Base-by-base conservation (phyloP, 257 asterid genomes). In the Echites panduratus region DNA sequence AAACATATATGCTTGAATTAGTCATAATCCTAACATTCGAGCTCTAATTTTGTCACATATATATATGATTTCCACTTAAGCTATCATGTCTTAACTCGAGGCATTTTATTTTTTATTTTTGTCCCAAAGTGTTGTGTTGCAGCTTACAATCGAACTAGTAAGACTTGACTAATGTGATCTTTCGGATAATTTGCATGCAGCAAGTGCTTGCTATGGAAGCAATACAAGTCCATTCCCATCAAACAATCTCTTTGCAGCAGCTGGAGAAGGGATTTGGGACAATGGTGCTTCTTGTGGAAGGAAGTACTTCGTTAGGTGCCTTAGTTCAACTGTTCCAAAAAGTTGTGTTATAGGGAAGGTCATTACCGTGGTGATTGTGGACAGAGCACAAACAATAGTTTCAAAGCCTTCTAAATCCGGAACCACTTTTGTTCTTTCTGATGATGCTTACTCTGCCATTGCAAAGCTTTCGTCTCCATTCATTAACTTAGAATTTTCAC, bases 271-370 rank as follows among this genome's bases (percentile, higher is more conserved):
- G 66, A 73, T 87, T 9, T 89, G 97, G 97, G 96, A 90, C 75
- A 84, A 89, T 24, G 92, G 97, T 5, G 96, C 96, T 1, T 86
- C 95, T 3, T 90, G 97, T 56, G 98, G 98, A 58, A 83, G 98
- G 71, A 89, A 84, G 79, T 92, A 92, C 49, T 19, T 86, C 78
- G 88, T 90, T 56, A 79, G 80, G 75, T 92, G 98, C 79, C 87
- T 92, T 53, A 92, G 87, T 75, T 86, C 85, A 5, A 65, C 62
- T 7, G 27, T 47, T 45, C 83, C 81, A 13, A 69, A 22, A 54
- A 65, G 86, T 24, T 92, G 98, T 80, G 43, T 75, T 2, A 58
- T 73, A 16, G 87, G 78, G 6, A 79, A 87, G 69, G 70, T 82
- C 0, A 85, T 92, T 62, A 86, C 82, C 9, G 82, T 92, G 27